A percentile compares a stretch with the other conserved stretches of the same genome.
phyloP scores from a whole-genome alignment of 208 protist genomes.

The Phytomonas sp. region DNA sequence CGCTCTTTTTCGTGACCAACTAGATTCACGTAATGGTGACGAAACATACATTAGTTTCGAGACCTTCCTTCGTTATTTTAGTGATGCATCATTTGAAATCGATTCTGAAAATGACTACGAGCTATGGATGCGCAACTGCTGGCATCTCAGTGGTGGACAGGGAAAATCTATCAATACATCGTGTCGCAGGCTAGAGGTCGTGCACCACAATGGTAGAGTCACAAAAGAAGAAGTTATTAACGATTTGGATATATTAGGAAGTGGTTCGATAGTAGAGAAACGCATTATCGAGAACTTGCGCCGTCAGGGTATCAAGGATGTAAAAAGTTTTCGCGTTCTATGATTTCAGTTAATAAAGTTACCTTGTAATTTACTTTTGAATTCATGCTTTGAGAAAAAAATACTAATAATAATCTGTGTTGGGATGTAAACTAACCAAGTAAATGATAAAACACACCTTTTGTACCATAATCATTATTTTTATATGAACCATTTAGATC shows the following conservation, averaged over 20 bases:
- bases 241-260: slow-evolving; percentile 64
- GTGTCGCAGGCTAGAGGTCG: slow-evolving; percentile 75
- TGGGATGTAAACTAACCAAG: not conserved
- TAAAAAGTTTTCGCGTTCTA: slow-evolving; percentile 45
- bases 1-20: slow-evolving; percentile 41
- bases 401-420: not conserved
- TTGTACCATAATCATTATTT: not conserved
- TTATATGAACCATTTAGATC: not conserved
- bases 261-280: slow-evolving; percentile 30
- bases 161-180: slow-evolving; percentile 74
- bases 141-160: slow-evolving; percentile 85
- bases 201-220: slow-evolving; percentile 73
- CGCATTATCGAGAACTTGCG: slow-evolving; percentile 56
- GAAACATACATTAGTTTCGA: slow-evolving; percentile 37
- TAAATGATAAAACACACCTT: not conserved
- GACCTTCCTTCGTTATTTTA: slow-evolving; percentile 63
- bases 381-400: not conserved
- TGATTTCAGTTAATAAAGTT: slow-evolving; percentile 5
- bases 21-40: not conserved
- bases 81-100: slow-evolving; percentile 73
- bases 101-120: slow-evolving; percentile 73
- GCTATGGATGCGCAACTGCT: slow-evolving; percentile 77
- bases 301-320: slow-evolving; percentile 82
- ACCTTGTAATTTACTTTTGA: not conserved
- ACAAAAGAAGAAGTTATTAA: slow-evolving; percentile 80